Base-by-base conservation (phyloP, 441 rosid species). In the Kokia cookei region DNA sequence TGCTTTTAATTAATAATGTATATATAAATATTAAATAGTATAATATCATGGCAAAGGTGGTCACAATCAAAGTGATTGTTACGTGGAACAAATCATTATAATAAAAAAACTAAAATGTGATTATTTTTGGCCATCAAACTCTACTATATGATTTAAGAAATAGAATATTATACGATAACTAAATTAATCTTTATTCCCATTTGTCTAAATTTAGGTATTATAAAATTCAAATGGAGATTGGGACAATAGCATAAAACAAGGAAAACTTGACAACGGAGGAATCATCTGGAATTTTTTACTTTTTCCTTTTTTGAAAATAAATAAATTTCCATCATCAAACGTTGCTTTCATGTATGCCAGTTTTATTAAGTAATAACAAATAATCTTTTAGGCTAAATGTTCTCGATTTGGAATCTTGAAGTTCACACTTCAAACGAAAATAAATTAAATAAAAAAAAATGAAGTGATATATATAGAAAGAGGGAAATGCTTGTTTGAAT, bases 371-470 rank as follows among this genome's bases (percentile, higher is more conserved):
- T 11, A 22, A 65, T 24, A 9, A 45, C 66, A 45, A 32, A 3
- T 58, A 3, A 8, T 64, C 29, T 55, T 57, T 53, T 40, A 14
- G 13, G 7, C 13, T 45, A 24, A 53, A 14, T 11, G n/a, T 29
- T 71, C 53, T 68, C 73, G 2, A 59, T 61, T 65, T 59, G 57
- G 62, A 27, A 63, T 74, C 50, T 13, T 1, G 2, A 24, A 57
- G 55, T n/a, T 69, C 27, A 77, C 75, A 73, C 15, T 71, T 73
- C 29, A 65, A 75, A 76, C 51, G 53, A 45, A n/a, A 48, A 55
- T 59, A 17, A 64, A 9, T n/a, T 63, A 19, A 63, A 0, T 32
- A 15, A 0, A 3, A 14, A 29, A 9, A 19, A 50, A 2, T 1
- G 22, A 1, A 2, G 2, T 2, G 5, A 15, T 61, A 32, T n/a